phyloP scores from a whole-genome alignment of 139 green algal genomes.

The Penium margaritaceum region DNA sequence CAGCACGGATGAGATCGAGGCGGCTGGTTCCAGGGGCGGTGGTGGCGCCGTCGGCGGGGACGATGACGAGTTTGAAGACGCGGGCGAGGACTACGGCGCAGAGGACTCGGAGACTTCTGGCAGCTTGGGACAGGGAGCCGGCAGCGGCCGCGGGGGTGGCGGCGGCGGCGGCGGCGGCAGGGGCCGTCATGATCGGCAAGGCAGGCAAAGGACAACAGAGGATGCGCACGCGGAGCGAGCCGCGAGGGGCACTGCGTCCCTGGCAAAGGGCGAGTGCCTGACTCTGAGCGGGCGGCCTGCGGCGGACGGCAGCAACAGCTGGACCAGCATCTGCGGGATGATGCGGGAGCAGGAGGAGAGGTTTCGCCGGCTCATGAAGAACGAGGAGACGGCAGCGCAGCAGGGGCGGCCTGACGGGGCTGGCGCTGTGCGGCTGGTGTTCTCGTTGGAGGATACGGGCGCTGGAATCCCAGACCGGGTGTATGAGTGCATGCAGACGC shows the following conservation, averaged over 20 bases:
- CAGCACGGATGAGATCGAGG: too few relatives aligned
- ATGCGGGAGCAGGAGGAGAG: slow-evolving; percentile 1
- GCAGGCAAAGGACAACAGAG: too few relatives aligned
- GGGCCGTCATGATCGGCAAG: too few relatives aligned
- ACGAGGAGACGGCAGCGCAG: neutral
- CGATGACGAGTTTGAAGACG: too few relatives aligned
- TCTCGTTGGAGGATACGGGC: slow-evolving; percentile 30
- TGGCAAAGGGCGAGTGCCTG: slow-evolving; percentile 3
- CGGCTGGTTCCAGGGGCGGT: too few relatives aligned
- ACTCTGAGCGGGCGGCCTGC: slow-evolving; percentile 24
- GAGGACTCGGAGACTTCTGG: too few relatives aligned
- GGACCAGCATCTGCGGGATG: slow-evolving; percentile 14
- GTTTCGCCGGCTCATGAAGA: too few relatives aligned
- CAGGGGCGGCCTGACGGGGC: neutral
- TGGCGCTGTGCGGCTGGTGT: slow-evolving; percentile 20
- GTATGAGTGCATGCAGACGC: slow-evolving; percentile 2
- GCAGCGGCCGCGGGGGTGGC: too few relatives aligned
- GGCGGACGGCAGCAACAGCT: slow-evolving; percentile 22
- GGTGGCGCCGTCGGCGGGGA: too few relatives aligned
- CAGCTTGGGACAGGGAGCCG: too few relatives aligned
- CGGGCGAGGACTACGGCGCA: too few relatives aligned
- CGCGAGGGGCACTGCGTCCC: neutral
- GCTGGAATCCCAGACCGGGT: slow-evolving; percentile 3
- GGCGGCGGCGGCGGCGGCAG: too few relatives aligned
- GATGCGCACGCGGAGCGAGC: neutral